These are phyloP conservation scores for Paramecium bursaria DNA, from an alignment of 73 alveolate species.

Conservation along the genomic window DNA sequence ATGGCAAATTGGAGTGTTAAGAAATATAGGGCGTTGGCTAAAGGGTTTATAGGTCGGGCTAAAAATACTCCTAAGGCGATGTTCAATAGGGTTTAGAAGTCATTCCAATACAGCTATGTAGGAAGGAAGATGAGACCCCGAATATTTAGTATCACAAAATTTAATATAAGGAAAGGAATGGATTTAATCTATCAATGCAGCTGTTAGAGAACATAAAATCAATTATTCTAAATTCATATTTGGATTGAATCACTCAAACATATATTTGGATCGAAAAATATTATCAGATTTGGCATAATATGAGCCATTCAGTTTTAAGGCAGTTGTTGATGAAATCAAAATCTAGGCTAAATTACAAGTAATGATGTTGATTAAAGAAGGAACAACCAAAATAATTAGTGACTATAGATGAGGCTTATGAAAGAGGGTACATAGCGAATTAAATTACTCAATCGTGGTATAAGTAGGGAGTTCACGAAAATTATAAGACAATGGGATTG, in stretches of 20 bases:
- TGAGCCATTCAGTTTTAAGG: conserved; percentile 87
- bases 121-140: conserved; percentile 84
- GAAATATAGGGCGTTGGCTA: conserved; percentile 77
- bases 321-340: conserved; percentile 83
- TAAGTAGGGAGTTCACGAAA: conserved; percentile 24
- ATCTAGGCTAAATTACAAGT: conserved; percentile 65
- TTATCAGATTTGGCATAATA: conserved; percentile 79
- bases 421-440: conserved; percentile 26
- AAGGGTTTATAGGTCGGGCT: conserved; percentile 81
- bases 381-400: conserved; percentile 24
- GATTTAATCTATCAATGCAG: conserved; percentile 83
- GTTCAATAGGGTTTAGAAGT: conserved; percentile 76
- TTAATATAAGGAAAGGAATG: conserved; percentile 74
- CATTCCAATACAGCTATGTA: conserved; percentile 78
- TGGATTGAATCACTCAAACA: conserved; percentile 81
- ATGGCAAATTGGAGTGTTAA: conserved; percentile 67
- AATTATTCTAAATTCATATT: conserved; percentile 78
- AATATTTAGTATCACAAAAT: conserved; percentile 57
- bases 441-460: conserved; percentile 16
- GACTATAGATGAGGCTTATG: conserved; percentile 30
- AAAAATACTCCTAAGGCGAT: conserved; percentile 80
- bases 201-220: conserved; percentile 82
- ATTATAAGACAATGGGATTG: conserved; percentile 1
- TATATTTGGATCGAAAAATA: conserved; percentile 82
- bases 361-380: not conserved